Evolutionary conservation across 73 alveolate genomes (phyloP), one percentile per base, ranked within the genome.

Genomic region (Paramecium caudatum): DNA sequence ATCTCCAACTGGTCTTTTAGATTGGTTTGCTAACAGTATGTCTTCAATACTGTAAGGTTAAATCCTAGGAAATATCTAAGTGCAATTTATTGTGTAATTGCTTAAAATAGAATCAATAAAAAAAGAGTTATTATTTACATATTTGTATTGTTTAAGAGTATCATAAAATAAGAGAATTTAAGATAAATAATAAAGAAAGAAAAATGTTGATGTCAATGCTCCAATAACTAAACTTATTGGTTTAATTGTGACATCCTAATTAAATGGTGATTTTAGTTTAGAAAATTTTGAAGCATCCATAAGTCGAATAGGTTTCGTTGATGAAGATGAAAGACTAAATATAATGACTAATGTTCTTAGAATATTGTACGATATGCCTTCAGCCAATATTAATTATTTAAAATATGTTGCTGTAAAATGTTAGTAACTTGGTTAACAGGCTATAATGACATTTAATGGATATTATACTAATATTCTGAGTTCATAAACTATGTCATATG

Each of bases 11-110:
- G 43, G 47, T 5, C 16, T 74, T 19, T 27, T 74, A 3, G 88
- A 74, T 74, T 74, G 88, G 88, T 21, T 41, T 23, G 62, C 88
- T 41, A 12, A 34, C 16, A 74, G 43, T 74, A 45, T 74, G 39
- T 63, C 43, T 13, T 7, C 88, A 2, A 30, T 74, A 17, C 21
- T 74, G 2, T 10, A 63, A 13, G n/a, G 17, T 17, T 30, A 74
- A 74, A 34, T 45, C 7, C 8, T 74, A 7, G 88, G 69, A 5
- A 27, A 27, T 45, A 30, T 74, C 9, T 74, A 45, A 7, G 43
- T 74, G 7, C 32, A 74, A 43, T 74, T 37, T 74, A 74, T 74
- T 19, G 3, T 6, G 19, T 37, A 30, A 41, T 37, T 74, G 19
- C 39, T 74, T 2, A 43, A 39, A 17, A 33, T 27, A 15, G 2